A percentile compares a stretch with the other conserved stretches of the same genome.
Evolutionary conservation across 1,139 yeast genomes (phyloP).

Genomic region (Pichia sp.): DNA sequence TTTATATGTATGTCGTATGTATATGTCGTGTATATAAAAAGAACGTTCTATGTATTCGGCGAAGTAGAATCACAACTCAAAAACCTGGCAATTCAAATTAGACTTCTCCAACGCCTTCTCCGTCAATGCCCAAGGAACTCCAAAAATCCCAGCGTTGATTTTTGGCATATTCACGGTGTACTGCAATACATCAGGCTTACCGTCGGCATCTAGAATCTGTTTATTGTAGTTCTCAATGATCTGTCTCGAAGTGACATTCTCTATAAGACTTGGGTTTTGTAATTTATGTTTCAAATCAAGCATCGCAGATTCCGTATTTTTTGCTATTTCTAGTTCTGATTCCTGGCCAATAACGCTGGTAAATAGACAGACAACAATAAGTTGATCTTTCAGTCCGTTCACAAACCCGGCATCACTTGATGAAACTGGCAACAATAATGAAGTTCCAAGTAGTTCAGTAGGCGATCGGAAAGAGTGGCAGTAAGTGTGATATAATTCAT

Average conservation of each 20-base stretch:
- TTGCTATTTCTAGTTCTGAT: conserved; percentile 41
- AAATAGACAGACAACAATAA: conserved; percentile 58
- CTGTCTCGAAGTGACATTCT: conserved; percentile 6
- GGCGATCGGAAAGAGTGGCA: conserved; percentile 39
- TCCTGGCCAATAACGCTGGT: conserved; percentile 50
- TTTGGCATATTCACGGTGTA: conserved; percentile 56
- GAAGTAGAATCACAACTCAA: conserved; percentile 27
- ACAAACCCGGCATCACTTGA: conserved; percentile 33
- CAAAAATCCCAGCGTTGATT: conserved; percentile 76
- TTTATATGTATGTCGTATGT: not conserved
- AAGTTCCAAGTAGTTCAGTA: conserved; percentile 46
- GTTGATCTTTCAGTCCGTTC: conserved; percentile 27
- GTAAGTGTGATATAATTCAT: conserved; percentile 41
- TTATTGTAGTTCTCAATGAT: conserved; percentile 7
- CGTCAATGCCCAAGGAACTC: conserved; percentile 73
- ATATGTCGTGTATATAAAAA: not conserved
- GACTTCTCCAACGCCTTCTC: conserved; percentile 43
- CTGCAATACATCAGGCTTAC: not conserved
- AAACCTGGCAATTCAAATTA: conserved; percentile 40
- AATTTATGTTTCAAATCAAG: conserved; percentile 42
- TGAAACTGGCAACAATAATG: conserved; percentile 42
- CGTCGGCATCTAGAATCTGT: not conserved
- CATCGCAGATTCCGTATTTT: conserved; percentile 46
- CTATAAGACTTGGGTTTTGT: conserved; percentile 16
- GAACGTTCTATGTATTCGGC: not conserved